phyloP scores from a whole-genome alignment of 1,139 yeast species.

The Yamadazyma conglobata region DNA sequence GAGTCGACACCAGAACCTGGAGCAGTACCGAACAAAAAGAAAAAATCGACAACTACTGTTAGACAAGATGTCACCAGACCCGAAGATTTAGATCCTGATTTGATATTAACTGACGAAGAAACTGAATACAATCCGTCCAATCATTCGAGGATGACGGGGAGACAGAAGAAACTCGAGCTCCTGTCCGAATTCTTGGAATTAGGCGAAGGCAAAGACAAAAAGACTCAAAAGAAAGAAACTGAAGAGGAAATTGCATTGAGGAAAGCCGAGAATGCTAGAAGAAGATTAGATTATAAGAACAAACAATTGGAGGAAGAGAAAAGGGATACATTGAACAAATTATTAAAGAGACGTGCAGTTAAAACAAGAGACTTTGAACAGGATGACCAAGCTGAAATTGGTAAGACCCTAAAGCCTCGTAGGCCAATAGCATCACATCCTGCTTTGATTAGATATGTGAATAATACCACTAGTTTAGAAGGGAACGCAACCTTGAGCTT shows the following conservation, averaged over 20 bases:
- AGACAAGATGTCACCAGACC: constrained; percentile 14
- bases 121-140: constrained; percentile 42
- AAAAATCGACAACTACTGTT: constrained; percentile 5
- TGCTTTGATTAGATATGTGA: constrained; percentile 25
- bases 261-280: constrained; percentile 84
- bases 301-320: constrained; percentile 89
- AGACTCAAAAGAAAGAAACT: constrained; percentile 51
- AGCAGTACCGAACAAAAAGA: constrained; percentile 17
- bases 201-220: constrained; percentile 17
- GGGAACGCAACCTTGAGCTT: constrained; percentile 21
- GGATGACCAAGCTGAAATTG: constrained; percentile 12
- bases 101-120: constrained; percentile 43
- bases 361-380: constrained; percentile 45
- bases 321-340: constrained; percentile 80
- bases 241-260: constrained; percentile 82
- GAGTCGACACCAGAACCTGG: constrained; percentile 16
- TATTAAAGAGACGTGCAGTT: constrained; percentile 78
- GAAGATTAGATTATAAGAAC: constrained; percentile 81
- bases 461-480: constrained; percentile 9
- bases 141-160: constrained; percentile 59
- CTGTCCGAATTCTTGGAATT: constrained; percentile 32
- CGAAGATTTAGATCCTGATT: constrained; percentile 35
- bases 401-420: constrained; percentile 28
- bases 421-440: constrained; percentile 35
- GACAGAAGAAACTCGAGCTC: constrained; percentile 46